A percentile compares a stretch with the other conserved stretches of the same genome.
Evolutionary conservation across 371 early-diverging fungal species (phyloP).

Genomic region (Capillidium heterosporum): DNA sequence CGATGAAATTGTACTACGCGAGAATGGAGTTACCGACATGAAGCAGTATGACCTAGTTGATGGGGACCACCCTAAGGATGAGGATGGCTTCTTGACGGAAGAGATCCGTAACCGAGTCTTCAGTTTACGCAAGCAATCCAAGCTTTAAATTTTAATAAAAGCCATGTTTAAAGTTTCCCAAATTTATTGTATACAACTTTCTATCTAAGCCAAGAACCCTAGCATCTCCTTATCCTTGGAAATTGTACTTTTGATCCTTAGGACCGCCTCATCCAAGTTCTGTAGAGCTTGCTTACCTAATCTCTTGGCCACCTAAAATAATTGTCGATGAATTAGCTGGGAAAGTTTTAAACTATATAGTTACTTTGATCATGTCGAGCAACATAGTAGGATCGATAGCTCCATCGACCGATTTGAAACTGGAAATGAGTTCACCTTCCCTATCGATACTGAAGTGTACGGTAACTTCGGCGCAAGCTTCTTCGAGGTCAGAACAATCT

Average conservation of each 20-base stretch:
- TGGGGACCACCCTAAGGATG: conserved; percentile 25
- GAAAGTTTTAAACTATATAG: background rate
- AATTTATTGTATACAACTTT: no score
- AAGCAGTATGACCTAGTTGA: conserved; percentile 35
- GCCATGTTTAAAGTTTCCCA: background rate
- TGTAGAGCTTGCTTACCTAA: background rate
- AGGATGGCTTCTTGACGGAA: conserved; percentile 48
- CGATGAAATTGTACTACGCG: conserved; percentile 49
- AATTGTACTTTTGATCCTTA: background rate
- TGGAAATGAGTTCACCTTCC: background rate
- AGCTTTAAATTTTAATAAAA: background rate
- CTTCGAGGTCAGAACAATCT: background rate
- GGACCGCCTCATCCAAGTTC: background rate
- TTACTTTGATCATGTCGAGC: background rate
- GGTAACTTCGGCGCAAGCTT: background rate
- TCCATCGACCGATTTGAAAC: background rate
- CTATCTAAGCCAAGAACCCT: background rate
- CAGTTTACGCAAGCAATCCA: background rate
- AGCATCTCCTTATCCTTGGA: background rate
- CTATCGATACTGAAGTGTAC: background rate
- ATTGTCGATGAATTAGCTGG: background rate
- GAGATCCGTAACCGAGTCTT: conserved; percentile 16
- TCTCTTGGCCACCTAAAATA: background rate
- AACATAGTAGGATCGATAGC: background rate
- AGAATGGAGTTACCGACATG: conserved; percentile 43